Conservation (phyloP, 23 red algal species). For the Gracilaria caudata region DNA sequence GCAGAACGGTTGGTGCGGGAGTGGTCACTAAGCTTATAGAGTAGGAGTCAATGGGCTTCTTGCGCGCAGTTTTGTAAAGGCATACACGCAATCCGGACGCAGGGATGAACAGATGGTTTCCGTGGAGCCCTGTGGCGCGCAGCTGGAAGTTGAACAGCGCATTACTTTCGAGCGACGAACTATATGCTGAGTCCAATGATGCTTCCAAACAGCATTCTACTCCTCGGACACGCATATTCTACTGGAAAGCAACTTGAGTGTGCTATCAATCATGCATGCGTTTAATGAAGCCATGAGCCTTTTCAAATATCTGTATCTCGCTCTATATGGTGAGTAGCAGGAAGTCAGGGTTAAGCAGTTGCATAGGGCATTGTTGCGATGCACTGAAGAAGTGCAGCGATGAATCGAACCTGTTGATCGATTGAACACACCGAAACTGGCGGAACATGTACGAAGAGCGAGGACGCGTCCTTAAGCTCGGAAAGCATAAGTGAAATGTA, state of each 20-base stretch:
- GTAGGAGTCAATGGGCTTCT: not conserved
- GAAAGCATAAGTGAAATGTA: constrained; percentile 56
- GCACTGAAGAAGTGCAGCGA: constrained; percentile 33
- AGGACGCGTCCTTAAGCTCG: not conserved
- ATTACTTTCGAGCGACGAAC: not conserved
- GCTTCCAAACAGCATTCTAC: no score
- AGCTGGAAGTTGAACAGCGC: not conserved
- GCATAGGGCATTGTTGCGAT: constrained; percentile 54
- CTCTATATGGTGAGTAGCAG: not conserved
- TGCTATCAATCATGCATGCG: constrained; percentile 25
- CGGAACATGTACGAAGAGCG: constrained; percentile 71
- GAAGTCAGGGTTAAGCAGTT: constrained; percentile 18
- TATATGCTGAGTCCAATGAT: not conserved
- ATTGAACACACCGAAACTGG: constrained; percentile 25
- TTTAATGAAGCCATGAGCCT: constrained; percentile 26
- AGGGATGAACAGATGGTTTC: not conserved
- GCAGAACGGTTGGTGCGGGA: constrained; percentile 90
- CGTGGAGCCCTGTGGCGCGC: not conserved
- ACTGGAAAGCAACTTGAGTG: constrained; percentile 8
- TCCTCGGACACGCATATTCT: not conserved
- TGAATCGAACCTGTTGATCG: constrained; percentile 52
- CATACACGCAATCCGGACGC: not conserved
- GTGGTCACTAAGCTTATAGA: constrained; percentile 91
- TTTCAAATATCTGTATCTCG: constrained; percentile 12
- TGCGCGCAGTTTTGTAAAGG: constrained; percentile 23